These are phyloP conservation scores for Colletotrichum viniferum DNA, from an alignment of 2,329 filamentous ascomycete species.

Conservation along the genomic window DNA sequence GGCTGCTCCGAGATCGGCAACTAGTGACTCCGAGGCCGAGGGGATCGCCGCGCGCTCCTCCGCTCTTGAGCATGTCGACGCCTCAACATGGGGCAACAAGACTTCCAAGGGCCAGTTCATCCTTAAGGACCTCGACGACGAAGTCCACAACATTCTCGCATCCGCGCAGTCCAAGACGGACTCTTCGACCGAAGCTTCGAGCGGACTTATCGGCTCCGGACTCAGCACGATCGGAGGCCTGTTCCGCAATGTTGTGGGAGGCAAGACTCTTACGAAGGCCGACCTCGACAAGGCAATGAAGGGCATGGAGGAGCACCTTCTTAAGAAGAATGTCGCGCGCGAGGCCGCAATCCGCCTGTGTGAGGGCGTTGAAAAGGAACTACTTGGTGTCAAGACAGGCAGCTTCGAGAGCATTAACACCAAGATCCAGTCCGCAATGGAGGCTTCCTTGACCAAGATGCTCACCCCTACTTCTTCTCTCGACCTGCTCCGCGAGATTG, in stretches of 20 bases:
- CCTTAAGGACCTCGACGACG: conserved; percentile 89
- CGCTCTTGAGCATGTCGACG: conserved; percentile 75
- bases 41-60: conserved; percentile 52
- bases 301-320: conserved; percentile 92
- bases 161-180: conserved; percentile 70
- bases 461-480: conserved; percentile 94
- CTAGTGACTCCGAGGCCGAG: conserved; percentile 58
- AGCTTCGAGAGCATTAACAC: conserved; percentile 89
- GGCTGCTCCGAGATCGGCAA: conserved; percentile 54
- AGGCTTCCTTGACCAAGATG: conserved; percentile 91
- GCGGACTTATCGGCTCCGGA: conserved; percentile 77
- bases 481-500: conserved; percentile 92
- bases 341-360: conserved; percentile 92
- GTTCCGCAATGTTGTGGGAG: conserved; percentile 93
- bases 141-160: conserved; percentile 88
- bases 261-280: conserved; percentile 86
- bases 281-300: conserved; percentile 93
- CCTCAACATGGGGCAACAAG: conserved; percentile 82
- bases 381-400: conserved; percentile 88
- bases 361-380: conserved; percentile 86
- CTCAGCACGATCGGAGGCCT: conserved; percentile 84
- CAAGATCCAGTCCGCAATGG: conserved; percentile 85
- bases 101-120: conserved; percentile 92
- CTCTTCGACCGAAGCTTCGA: conserved; percentile 46
- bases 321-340: conserved; percentile 94